Evolutionary conservation across 108 stramenopile species (phyloP), one percentile per base, ranked within the genome.

Genomic region (Pseudonitzschia delicatissima): DNA sequence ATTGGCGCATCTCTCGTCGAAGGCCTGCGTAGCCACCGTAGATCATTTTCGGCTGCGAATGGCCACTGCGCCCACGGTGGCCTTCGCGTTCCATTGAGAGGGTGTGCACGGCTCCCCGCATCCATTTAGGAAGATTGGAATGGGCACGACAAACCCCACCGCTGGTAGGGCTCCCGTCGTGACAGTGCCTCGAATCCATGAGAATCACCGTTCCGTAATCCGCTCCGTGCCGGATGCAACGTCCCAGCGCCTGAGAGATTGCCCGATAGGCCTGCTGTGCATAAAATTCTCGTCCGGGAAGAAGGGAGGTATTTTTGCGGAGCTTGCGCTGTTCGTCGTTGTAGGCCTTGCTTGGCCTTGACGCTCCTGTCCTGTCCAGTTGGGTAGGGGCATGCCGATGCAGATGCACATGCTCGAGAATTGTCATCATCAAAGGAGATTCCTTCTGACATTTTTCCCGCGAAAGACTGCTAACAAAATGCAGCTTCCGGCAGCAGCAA

Each of bases 261-360:
- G 94, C 96, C 9, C 93, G 85, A 52, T 86, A 93, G 5, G 96
- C 96, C 71, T 97, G 93, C 61, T 93, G 92, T 4, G 72, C n/a
- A 69, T 97, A 97, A 93, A 93, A 97, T 32, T 91, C 86, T 1
- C 42, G 11, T 0, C 96, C 95, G 8, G 86, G 84, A 4, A 94
- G 77, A 32, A 94, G 63, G 51, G 68, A 72, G 12, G 65, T 84
- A 3, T 87, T 72, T 11, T 78, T 67, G 26, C 66, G 61, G 11
- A 82, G 49, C 44, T 71, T 79, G 15, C 85, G 62, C 50, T 89
- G 87, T 42, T 89, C 86, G 61, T 93, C 83, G 66, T 94, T 93
- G 82, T 89, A 96, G 25, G n/a, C 50, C 37, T 59, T 64, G 73
- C 79, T 96, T 96, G 48, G 86, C 77, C 62, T 72, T 80, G 40